phyloP scores from a whole-genome alignment of 1,139 yeast species.

The Trichomonascaceae sp. region DNA sequence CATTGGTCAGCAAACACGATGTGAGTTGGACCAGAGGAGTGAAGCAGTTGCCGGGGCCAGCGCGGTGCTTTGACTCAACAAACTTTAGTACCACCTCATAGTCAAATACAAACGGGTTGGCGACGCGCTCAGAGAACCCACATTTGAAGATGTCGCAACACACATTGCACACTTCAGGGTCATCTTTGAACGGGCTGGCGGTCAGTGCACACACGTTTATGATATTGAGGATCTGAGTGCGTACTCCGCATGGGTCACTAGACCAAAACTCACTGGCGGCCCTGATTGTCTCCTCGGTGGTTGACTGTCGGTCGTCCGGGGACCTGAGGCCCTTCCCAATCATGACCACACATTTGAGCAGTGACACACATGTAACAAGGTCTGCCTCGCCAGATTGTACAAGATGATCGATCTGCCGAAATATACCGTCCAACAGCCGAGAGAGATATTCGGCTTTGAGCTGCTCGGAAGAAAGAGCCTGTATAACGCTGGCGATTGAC shows the following conservation, averaged over 20 bases:
- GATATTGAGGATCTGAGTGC: conserved; percentile 29
- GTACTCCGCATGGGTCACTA: conserved; percentile 32
- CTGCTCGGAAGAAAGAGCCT: conserved; percentile 17
- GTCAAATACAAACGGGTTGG: conserved; percentile 48
- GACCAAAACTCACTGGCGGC: conserved; percentile 19
- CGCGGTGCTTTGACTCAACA: conserved; percentile 29
- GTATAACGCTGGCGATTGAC: conserved; percentile 25
- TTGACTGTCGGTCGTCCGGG: conserved; percentile 15
- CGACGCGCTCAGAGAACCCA: conserved; percentile 60
- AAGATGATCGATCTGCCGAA: conserved; percentile 9
- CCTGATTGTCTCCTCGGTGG: conserved; percentile 6
- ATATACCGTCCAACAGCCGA: conserved; percentile 15
- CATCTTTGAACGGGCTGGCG: conserved; percentile 24
- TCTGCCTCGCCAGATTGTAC: conserved; percentile 3
- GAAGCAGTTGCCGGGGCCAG: conserved; percentile 14
- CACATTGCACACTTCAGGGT: conserved; percentile 38
- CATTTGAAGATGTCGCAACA: conserved; percentile 44
- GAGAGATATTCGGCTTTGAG: conserved; percentile 14
- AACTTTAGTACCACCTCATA: conserved; percentile 33
- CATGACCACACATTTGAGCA: conserved; percentile 49
- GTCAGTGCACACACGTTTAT: conserved; percentile 34
- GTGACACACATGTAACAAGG: conserved; percentile 25
- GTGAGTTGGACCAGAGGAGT: conserved; percentile 20
- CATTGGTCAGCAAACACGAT: conserved; percentile 16
- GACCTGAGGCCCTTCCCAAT: conserved; percentile 50